These are phyloP conservation scores for Erodium chrysanthum DNA, from an alignment of 441 rosid species.

Conservation along the genomic window DNA sequence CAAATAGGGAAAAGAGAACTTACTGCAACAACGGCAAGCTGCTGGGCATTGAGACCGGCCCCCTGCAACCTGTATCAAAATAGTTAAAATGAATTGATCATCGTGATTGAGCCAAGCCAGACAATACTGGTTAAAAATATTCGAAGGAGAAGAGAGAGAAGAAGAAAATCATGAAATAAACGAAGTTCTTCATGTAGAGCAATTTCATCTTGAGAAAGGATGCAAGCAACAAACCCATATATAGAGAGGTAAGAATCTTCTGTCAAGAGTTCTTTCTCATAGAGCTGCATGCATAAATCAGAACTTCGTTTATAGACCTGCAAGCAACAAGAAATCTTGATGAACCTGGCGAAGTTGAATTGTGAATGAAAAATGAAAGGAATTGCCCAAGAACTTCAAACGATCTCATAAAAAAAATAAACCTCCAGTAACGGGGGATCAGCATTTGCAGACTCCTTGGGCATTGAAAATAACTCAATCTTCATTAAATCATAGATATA, in stretches of 20 bases:
- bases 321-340: conserved; percentile 13
- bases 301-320: conserved; percentile 84
- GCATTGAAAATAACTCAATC: conserved; percentile 29
- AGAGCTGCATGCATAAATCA: conserved; percentile 69
- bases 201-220: conserved; percentile 4
- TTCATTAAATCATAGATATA: conserved; percentile 69
- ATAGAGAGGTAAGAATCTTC: conserved; percentile 60
- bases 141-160: neutral
- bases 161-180: neutral
- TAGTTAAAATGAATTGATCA: conserved; percentile 9
- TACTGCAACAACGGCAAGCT: conserved; percentile 77
- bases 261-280: conserved; percentile 79
- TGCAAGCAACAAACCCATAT: conserved; percentile 52
- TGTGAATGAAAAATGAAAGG: neutral
- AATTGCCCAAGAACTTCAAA: neutral
- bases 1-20: conserved; percentile 23
- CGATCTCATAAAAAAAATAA: conserved; percentile 21
- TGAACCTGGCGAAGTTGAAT: conserved; percentile 7
- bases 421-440: conserved; percentile 65
- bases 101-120: neutral
- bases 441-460: conserved; percentile 33
- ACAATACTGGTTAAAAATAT: neutral
- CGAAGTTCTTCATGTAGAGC: neutral
- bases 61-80: conserved; percentile 45
- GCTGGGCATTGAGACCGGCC: conserved; percentile 64